Evolutionary conservation across 805 yeast species (phyloP).

Genomic region (Metschnikowia amazonensis): DNA sequence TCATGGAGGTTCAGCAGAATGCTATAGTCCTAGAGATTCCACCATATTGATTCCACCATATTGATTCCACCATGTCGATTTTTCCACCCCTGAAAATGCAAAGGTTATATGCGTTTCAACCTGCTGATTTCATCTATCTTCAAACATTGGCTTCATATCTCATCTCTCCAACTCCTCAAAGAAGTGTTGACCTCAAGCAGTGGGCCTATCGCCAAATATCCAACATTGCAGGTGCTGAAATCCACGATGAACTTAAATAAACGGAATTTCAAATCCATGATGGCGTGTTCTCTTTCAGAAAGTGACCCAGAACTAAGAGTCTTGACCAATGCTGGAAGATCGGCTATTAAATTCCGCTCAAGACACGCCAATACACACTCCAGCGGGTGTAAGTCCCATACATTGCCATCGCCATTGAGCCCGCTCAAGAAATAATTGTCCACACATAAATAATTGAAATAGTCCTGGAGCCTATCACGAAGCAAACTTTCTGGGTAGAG

Average conservation of each 20-base stretch:
- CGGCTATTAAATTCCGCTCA: conserved; percentile 50
- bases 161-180: conserved; percentile 6
- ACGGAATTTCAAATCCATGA: conserved; percentile 32
- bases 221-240: conserved; percentile 39
- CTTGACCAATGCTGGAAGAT: conserved; percentile 22
- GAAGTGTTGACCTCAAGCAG: conserved; percentile 3
- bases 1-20: too few species aligned
- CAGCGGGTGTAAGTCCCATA: conserved; percentile 43
- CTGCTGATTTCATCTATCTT: too few species aligned
- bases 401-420: conserved; percentile 34
- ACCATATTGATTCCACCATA: too few species aligned
- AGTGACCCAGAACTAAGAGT: conserved; percentile 16
- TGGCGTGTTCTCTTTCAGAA: conserved; percentile 13
- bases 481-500: conserved; percentile 37
- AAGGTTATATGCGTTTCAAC: too few species aligned
- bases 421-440: conserved; percentile 49
- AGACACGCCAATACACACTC: conserved; percentile 54
- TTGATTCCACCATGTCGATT: too few species aligned
- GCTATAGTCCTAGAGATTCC: too few species aligned
- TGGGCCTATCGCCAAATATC: conserved; percentile 32
- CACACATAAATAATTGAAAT: conserved; percentile 44
- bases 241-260: conserved; percentile 40
- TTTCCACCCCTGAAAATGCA: too few species aligned
- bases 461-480: conserved; percentile 33
- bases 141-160: background rate